These are phyloP conservation scores for Cyanophora paradoxa DNA, from an alignment of 78 protist species.

Conservation along the genomic window DNA sequence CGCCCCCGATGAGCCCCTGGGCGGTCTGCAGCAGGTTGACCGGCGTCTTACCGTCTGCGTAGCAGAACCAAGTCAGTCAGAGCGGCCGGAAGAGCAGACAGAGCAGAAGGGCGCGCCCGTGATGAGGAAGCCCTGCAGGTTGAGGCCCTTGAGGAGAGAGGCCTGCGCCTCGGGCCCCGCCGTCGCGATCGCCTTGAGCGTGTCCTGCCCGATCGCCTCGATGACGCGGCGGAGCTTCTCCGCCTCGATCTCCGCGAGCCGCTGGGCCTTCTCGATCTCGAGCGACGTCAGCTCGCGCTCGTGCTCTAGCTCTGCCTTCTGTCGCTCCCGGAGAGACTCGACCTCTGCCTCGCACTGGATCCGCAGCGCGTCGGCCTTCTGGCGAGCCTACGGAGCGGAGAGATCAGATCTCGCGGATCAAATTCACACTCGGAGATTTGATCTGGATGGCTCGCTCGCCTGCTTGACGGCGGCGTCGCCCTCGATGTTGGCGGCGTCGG, in stretches of 20 bases:
- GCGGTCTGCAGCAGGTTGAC: conserved; percentile 74
- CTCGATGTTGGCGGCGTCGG: conserved; percentile 48
- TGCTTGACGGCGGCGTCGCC: conserved; percentile 31
- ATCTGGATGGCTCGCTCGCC: conserved; percentile 1
- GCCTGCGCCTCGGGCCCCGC: conserved; percentile 80
- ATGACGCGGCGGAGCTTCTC: conserved; percentile 41
- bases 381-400: background rate
- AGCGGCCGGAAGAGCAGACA: too few species aligned
- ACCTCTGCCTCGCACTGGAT: conserved; percentile 43
- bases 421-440: too few species aligned
- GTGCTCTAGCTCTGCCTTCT: conserved; percentile 12
- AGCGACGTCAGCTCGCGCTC: conserved; percentile 27
- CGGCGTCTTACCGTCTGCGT: conserved; percentile 67
- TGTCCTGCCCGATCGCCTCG: conserved; percentile 59
- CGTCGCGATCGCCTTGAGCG: conserved; percentile 63
- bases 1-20: conserved; percentile 37
- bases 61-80: too few species aligned
- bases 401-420: too few species aligned
- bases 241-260: conserved; percentile 52
- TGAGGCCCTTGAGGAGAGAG: conserved; percentile 51
- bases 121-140: conserved; percentile 58
- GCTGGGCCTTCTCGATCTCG: conserved; percentile 35
- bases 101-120: too few species aligned
- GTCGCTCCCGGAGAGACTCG: background rate
- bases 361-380: background rate